Percentiles rank a stretch among this genome's conserved stretches.
Evolutionary conservation across 1,139 yeast species (phyloP).

Genomic region (Scheffersomyces insectosa): DNA sequence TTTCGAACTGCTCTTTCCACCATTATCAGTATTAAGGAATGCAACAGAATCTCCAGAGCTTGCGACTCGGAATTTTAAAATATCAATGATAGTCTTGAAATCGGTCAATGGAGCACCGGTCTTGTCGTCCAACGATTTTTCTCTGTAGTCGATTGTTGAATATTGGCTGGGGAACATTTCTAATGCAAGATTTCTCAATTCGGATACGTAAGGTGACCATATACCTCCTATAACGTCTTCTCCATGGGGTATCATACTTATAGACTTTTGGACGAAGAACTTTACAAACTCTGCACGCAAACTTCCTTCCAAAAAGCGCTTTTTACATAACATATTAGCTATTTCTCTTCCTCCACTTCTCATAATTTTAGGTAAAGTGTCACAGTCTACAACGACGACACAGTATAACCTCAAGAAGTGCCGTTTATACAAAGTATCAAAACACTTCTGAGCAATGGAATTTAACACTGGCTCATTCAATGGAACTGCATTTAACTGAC

Average conservation of each 20-base stretch:
- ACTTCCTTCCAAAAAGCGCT: conserved; percentile 74
- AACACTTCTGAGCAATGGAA: conserved; percentile 73
- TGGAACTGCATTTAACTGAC: conserved; percentile 31
- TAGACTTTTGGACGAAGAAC: conserved; percentile 68
- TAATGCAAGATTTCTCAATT: conserved; percentile 53
- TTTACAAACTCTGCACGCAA: conserved; percentile 78
- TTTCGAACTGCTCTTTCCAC: conserved; percentile 51
- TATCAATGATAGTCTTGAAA: conserved; percentile 69
- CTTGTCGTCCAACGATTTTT: conserved; percentile 71
- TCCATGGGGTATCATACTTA: conserved; percentile 73
- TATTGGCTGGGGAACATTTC: conserved; percentile 53
- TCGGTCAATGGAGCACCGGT: conserved; percentile 74
- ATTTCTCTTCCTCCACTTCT: conserved; percentile 87
- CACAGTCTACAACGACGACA: conserved; percentile 77
- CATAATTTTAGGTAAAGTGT: conserved; percentile 78
- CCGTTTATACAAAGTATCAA: conserved; percentile 63
- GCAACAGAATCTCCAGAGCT: conserved; percentile 82
- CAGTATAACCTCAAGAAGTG: conserved; percentile 83
- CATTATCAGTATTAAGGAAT: conserved; percentile 60
- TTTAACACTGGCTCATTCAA: conserved; percentile 63
- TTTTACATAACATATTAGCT: conserved; percentile 90
- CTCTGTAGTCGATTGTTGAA: conserved; percentile 74
- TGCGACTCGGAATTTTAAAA: conserved; percentile 76
- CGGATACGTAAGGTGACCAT: conserved; percentile 76
- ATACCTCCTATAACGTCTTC: conserved; percentile 81